Conservation (phyloP, 257 asterid genomes). For the Forsythia suspensa region DNA sequence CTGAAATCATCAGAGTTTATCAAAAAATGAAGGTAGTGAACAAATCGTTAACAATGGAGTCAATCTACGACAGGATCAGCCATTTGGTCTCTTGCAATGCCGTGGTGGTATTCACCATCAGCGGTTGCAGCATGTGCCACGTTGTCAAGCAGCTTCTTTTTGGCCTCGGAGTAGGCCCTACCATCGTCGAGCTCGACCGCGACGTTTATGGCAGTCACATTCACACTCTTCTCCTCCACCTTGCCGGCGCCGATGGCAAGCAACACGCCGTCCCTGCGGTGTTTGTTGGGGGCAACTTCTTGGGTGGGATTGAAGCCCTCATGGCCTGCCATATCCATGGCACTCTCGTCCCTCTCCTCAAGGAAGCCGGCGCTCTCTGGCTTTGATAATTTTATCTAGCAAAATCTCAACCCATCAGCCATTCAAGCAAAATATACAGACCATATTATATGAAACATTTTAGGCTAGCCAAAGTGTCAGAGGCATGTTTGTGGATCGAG, state of each 20-base stretch:
- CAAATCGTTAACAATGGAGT: conserved; percentile 39
- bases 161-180: conserved; percentile 89
- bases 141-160: conserved; percentile 78
- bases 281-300: conserved; percentile 75
- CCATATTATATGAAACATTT: no score
- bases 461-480: no score
- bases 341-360: conserved; percentile 78
- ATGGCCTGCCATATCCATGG: conserved; percentile 88
- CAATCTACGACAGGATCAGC: conserved; percentile 55
- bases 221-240: conserved; percentile 50
- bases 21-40: conserved; percentile 51
- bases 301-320: conserved; percentile 79
- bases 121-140: conserved; percentile 94
- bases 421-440: no score
- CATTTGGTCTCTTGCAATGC: conserved; percentile 61
- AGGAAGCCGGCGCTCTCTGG: conserved; percentile 88
- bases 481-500: no score
- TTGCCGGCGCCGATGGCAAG: conserved; percentile 31
- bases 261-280: conserved; percentile 67
- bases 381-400: conserved; percentile 37
- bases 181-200: conserved; percentile 74
- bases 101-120: conserved; percentile 79
- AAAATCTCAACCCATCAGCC: not conserved
- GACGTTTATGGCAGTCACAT: conserved; percentile 56
- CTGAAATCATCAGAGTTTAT: no score